A percentile compares a stretch with the other conserved stretches of the same genome.
Conservation (phyloP, 148 eudicot genomes). For the Silene conica region DNA sequence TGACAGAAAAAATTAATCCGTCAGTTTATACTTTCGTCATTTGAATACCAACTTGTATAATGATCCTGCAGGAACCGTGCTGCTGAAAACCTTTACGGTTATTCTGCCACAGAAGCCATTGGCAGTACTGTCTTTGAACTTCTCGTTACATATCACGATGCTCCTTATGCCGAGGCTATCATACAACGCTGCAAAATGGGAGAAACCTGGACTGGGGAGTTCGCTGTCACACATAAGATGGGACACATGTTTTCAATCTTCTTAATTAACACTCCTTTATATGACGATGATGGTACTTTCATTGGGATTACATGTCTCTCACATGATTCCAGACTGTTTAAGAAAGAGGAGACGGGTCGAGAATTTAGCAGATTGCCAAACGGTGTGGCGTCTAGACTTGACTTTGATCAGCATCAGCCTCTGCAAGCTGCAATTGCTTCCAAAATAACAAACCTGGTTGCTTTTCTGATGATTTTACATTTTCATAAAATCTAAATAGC, state of each 20-base stretch:
- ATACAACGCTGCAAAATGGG: conserved; percentile 45
- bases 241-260: conserved; percentile 47
- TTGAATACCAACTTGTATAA: conserved; percentile 19
- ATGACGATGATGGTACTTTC: conserved; percentile 68
- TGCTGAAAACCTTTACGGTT: conserved; percentile 82
- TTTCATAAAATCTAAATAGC: too few species aligned
- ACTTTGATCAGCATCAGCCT: conserved; percentile 85
- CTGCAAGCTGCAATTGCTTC: conserved; percentile 78
- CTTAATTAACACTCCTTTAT: conserved; percentile 62
- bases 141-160: conserved; percentile 42
- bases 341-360: background rate
- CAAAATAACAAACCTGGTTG: conserved; percentile 72
- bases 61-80: conserved; percentile 55
- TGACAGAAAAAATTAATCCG: too few species aligned
- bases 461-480: conserved; percentile 19
- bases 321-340: conserved; percentile 47
- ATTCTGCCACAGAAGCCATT: conserved; percentile 71
- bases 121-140: conserved; percentile 51
- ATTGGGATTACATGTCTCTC: conserved; percentile 67
- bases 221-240: conserved; percentile 59
- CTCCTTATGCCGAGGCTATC: conserved; percentile 39
- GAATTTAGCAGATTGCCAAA: background rate
- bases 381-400: conserved; percentile 45
- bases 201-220: conserved; percentile 79
- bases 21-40: background rate